phyloP scores from a whole-genome alignment of 768 basidiomycete genomes.

The Phlegmacium glaucopus region DNA sequence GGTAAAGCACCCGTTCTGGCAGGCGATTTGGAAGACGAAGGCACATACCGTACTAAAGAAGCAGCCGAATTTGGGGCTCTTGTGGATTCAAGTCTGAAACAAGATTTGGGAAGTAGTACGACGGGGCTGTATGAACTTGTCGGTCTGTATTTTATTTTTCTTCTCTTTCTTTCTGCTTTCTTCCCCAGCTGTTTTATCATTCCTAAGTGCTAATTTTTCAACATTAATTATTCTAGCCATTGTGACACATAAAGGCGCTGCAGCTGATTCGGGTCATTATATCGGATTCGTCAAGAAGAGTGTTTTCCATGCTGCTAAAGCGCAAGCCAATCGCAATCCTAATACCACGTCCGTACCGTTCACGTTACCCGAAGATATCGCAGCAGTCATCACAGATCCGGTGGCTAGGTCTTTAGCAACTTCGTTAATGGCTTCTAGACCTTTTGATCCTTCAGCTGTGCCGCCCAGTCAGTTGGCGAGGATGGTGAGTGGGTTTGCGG shows the following conservation, averaged over 20 bases:
- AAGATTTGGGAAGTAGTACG: conserved; percentile 69
- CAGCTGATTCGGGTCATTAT: conserved; percentile 94
- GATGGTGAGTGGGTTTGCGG: no score
- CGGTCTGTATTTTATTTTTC: conserved; percentile 38
- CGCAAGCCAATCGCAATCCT: not conserved
- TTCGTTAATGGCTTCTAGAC: no score
- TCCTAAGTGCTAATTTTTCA: no score
- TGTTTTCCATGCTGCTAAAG: conserved; percentile 46
- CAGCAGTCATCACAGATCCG: no score
- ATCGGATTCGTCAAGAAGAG: conserved; percentile 88
- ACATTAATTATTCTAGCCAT: conserved; percentile 50
- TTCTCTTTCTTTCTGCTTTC: not conserved
- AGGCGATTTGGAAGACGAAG: conserved; percentile 64
- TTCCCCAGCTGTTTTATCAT: conserved; percentile 3
- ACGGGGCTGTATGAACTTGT: conserved; percentile 90
- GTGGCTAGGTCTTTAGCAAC: no score
- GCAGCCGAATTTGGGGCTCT: conserved; percentile 58
- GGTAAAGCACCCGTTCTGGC: conserved; percentile 25
- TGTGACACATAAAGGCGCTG: conserved; percentile 95
- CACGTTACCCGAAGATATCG: no score
- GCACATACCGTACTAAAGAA: conserved; percentile 62
- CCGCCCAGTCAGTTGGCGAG: no score
- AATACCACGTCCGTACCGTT: no score
- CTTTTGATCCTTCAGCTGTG: no score
- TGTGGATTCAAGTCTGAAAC: conserved; percentile 57